A percentile compares a stretch with the other conserved stretches of the same genome.
These are phyloP conservation scores for Piromyces sp. DNA, from an alignment of 192 early-diverging fungal species.

Conservation along the genomic window DNA sequence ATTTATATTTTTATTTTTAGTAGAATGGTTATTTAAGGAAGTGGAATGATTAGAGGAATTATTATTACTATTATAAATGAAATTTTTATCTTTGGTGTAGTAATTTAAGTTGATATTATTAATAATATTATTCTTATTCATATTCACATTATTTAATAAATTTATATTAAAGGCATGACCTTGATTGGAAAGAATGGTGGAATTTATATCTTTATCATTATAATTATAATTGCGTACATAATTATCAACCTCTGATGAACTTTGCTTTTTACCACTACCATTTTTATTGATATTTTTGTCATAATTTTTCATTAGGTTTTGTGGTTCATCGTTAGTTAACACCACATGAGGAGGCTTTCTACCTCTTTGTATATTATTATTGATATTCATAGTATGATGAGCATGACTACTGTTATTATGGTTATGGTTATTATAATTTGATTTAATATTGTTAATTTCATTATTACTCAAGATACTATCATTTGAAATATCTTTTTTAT, in stretches of 20 bases:
- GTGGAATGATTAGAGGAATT: neutral
- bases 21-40: too few relatives aligned
- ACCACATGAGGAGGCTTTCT: too few relatives aligned
- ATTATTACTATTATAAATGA: neutral
- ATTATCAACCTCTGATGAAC: neutral
- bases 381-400: neutral
- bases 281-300: neutral
- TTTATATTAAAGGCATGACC: neutral
- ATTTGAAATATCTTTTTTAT: neutral
- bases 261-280: neutral
- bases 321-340: too few relatives aligned
- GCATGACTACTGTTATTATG: too few relatives aligned
- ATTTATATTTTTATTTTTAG: too few relatives aligned
- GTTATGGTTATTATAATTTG: too few relatives aligned
- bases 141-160: neutral
- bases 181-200: too few relatives aligned
- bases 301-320: too few relatives aligned
- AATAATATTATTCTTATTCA: neutral
- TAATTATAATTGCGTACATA: neutral
- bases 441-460: too few relatives aligned
- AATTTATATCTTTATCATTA: too few relatives aligned
- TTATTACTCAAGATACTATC: too few relatives aligned
- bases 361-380: neutral
- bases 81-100: neutral
- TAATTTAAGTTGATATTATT: too few relatives aligned